A percentile compares a stretch with the other conserved stretches of the same genome.
phyloP scores from a whole-genome alignment of 768 basidiomycete species.

The Phanerodontia chrysosporium region DNA sequence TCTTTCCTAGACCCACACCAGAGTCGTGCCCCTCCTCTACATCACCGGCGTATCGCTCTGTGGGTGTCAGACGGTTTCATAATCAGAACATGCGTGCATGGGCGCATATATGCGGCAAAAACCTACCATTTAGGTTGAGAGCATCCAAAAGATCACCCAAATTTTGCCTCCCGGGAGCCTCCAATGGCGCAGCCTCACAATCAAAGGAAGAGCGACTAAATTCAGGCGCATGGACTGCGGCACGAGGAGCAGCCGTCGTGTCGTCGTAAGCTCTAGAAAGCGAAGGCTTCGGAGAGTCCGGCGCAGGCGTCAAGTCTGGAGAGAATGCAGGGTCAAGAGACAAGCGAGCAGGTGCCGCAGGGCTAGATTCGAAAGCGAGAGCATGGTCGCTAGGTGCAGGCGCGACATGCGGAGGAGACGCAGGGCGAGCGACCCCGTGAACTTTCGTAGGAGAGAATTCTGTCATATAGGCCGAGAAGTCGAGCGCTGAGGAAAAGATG shows the following conservation, averaged over 20 bases:
- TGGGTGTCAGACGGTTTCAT: neutral
- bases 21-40: conserved; percentile 10
- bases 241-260: neutral
- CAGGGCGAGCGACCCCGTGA: neutral
- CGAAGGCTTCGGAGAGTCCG: neutral
- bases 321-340: conserved; percentile 10
- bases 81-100: neutral
- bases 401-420: neutral
- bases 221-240: neutral
- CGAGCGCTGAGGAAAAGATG: conserved; percentile 25
- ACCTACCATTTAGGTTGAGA: conserved; percentile 23
- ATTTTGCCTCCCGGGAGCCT: conserved; percentile 13
- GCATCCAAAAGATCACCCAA: conserved; percentile 20
- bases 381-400: neutral
- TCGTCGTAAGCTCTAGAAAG: neutral
- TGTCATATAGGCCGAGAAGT: conserved; percentile 21
- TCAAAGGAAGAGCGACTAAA: neutral
- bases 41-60: conserved; percentile 10
- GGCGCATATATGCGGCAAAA: neutral
- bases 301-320: neutral
- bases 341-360: neutral
- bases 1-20: conserved; percentile 6
- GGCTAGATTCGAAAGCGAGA: neutral
- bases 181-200: neutral
- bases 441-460: conserved; percentile 5